A percentile compares a stretch with the other conserved stretches of the same genome.
Conservation (phyloP, 768 basidiomycete genomes). For the Termitomyces sp. region DNA sequence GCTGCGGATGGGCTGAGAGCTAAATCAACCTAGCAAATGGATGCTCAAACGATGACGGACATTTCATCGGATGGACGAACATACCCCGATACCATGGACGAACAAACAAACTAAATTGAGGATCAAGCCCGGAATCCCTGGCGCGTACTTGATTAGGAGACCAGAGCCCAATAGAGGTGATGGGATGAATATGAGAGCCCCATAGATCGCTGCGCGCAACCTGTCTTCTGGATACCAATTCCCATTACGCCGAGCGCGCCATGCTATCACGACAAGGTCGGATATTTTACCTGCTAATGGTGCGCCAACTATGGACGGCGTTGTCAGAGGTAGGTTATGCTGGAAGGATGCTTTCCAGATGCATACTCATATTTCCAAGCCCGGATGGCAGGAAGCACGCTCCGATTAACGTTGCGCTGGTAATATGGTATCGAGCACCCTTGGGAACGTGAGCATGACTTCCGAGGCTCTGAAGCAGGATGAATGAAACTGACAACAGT, state of each 20-base stretch:
- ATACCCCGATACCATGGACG: slow-evolving; percentile 58
- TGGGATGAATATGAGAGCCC: slow-evolving; percentile 45
- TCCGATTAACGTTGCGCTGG: slow-evolving; percentile 52
- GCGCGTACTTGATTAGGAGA: slow-evolving; percentile 44
- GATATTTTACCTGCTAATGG: slow-evolving; percentile 55
- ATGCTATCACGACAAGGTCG: slow-evolving; percentile 44
- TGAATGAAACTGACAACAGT: slow-evolving; percentile 46
- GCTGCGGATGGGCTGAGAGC: slow-evolving; percentile 50
- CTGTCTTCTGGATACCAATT: slow-evolving; percentile 68
- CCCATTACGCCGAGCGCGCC: slow-evolving; percentile 45
- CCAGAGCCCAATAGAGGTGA: slow-evolving; percentile 45
- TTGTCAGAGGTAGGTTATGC: neutral
- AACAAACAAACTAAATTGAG: slow-evolving; percentile 54
- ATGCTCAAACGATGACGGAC: neutral
- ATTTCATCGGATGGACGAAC: slow-evolving; percentile 11
- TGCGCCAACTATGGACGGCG: slow-evolving; percentile 42
- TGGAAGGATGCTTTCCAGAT: neutral
- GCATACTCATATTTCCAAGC: slow-evolving; percentile 52
- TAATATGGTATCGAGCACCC: slow-evolving; percentile 53
- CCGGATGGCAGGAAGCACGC: slow-evolving; percentile 58
- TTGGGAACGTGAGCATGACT: slow-evolving; percentile 16
- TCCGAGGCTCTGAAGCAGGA: neutral
- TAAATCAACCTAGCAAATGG: slow-evolving; percentile 41
- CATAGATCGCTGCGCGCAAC: slow-evolving; percentile 44
- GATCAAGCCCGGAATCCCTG: slow-evolving; percentile 42